Base-by-base conservation (phyloP, 805 yeast genomes). In the Candida easanensis region DNA sequence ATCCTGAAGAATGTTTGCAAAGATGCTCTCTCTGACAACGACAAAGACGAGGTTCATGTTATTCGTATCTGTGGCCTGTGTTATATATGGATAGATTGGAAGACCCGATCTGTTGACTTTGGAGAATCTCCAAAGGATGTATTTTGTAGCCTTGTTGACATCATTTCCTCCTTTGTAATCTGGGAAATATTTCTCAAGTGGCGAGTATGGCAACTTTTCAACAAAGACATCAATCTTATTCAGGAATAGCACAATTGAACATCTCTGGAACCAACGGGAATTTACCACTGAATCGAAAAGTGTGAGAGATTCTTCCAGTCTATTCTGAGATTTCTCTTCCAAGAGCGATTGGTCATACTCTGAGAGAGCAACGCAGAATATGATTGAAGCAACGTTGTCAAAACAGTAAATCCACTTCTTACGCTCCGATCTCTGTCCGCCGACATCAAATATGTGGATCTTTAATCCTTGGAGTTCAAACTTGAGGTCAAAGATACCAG, bases 391-490 rank as follows among this genome's bases (percentile, higher is more conserved):
- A 26, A 90, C 97, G 54, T 89, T 88, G 63, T 89, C 96, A 57
- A 93, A 93, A 60, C 96, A 88, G 65, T 93, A 95, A 49, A 93
- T 89, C 99, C 99, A 93, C 64, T 93, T 91, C 58, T 86, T 87
- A 41, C 99, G 80, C 68, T 93, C 99, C 3, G 95, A 81, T 56
- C 99, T 73, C 65, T 93, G 99, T 2, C 97, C 97, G 50, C 97
- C 97, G 37, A 90, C 97, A 63, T 90, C 97, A 58, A 71, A 80
- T 54, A 84, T 70, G 54, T 80, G 86, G 38, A 83, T 66, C 53
- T 75, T 74, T 32, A 82, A 61, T 21, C 79, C 80, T 35, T 85
- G 88, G 78, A 89, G 75, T 46, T 80, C 80, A 56, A 90, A 86
- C 44, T 76, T 73, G 45, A 88, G 81, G 61, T 89, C 97, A 55